Percentiles rank a stretch among this genome's conserved stretches.
Evolutionary conservation across 208 protist genomes (phyloP).

Genomic region (Novymonas esmeraldas): DNA sequence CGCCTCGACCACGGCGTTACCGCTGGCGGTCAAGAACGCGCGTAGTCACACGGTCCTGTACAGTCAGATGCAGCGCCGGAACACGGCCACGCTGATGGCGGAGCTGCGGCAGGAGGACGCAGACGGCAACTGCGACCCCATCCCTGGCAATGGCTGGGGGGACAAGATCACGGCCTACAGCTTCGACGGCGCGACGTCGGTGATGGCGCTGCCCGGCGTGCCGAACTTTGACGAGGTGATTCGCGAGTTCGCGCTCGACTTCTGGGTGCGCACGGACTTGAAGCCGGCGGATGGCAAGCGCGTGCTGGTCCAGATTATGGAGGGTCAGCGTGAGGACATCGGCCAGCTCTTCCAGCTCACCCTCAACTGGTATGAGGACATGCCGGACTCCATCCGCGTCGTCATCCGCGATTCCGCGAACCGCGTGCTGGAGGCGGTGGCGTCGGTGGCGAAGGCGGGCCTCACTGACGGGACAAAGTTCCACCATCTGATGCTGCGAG

Average conservation of each 20-base stretch:
- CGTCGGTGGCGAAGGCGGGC: slow-evolving; percentile 36
- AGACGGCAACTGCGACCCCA: slow-evolving; percentile 27
- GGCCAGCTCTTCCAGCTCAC: slow-evolving; percentile 85
- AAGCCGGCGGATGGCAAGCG: slow-evolving; percentile 47
- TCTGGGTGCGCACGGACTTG: slow-evolving; percentile 85
- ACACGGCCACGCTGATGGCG: slow-evolving; percentile 56
- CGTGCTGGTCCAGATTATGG: slow-evolving; percentile 82
- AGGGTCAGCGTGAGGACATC: slow-evolving; percentile 75
- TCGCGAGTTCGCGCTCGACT: slow-evolving; percentile 78
- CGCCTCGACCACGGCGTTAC: slow-evolving; percentile 11
- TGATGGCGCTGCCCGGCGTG: slow-evolving; percentile 85
- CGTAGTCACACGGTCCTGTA: slow-evolving; percentile 64
- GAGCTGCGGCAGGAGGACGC: slow-evolving; percentile 33
- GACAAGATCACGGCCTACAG: slow-evolving; percentile 47
- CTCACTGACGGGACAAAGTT: slow-evolving; percentile 41
- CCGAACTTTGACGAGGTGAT: slow-evolving; percentile 87
- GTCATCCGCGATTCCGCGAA: slow-evolving; percentile 82
- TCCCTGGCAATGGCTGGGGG: slow-evolving; percentile 88
- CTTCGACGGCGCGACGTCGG: slow-evolving; percentile 76
- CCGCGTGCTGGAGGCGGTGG: slow-evolving; percentile 82
- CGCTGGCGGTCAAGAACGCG: slow-evolving; percentile 28
- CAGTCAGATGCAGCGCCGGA: slow-evolving; percentile 52
- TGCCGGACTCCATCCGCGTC: slow-evolving; percentile 67
- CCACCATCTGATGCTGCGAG: slow-evolving; percentile 78
- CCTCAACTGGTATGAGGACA: slow-evolving; percentile 79